Evolutionary conservation across 768 basidiomycete genomes (phyloP).

Genomic region (Podaxis sp.): DNA sequence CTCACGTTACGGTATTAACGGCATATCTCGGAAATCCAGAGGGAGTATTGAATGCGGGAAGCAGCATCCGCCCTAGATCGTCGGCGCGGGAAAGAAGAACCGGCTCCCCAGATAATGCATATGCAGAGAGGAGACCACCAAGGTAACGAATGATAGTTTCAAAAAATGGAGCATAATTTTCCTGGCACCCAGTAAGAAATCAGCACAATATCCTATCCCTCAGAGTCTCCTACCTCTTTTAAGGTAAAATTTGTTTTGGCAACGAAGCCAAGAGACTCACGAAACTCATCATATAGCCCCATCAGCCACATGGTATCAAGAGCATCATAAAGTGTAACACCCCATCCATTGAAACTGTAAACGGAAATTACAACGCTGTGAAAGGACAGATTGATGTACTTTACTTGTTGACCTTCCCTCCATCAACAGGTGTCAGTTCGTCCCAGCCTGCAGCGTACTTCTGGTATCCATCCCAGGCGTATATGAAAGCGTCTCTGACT

Average conservation of each 20-base stretch:
- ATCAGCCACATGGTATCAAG: constrained; percentile 85
- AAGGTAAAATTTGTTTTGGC: constrained; percentile 44
- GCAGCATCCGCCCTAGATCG: constrained; percentile 67
- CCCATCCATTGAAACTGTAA: constrained; percentile 75
- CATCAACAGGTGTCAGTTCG: constrained; percentile 56
- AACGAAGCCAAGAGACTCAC: constrained; percentile 53
- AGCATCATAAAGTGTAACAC: constrained; percentile 71
- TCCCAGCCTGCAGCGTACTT: constrained; percentile 53
- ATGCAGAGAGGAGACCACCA: constrained; percentile 79
- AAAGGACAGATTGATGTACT: constrained; percentile 19
- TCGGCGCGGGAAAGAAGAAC: constrained; percentile 67
- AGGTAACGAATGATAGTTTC: constrained; percentile 85
- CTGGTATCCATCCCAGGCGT: constrained; percentile 60
- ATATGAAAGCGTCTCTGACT: constrained; percentile 58
- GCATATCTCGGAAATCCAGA: constrained; percentile 70
- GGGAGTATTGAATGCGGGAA: constrained; percentile 69
- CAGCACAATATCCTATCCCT: background rate
- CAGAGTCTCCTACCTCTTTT: background rate
- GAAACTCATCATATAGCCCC: constrained; percentile 67
- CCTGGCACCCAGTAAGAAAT: constrained; percentile 15
- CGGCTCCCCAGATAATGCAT: constrained; percentile 67
- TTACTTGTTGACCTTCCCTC: constrained; percentile 53
- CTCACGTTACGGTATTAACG: constrained; percentile 62
- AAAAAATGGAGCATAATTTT: constrained; percentile 54
- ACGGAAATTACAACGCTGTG: background rate